Percentiles rank a stretch among this genome's conserved stretches.
Conservation (phyloP, 164 flowering plant genomes). For the Stephania yunnanensis region DNA sequence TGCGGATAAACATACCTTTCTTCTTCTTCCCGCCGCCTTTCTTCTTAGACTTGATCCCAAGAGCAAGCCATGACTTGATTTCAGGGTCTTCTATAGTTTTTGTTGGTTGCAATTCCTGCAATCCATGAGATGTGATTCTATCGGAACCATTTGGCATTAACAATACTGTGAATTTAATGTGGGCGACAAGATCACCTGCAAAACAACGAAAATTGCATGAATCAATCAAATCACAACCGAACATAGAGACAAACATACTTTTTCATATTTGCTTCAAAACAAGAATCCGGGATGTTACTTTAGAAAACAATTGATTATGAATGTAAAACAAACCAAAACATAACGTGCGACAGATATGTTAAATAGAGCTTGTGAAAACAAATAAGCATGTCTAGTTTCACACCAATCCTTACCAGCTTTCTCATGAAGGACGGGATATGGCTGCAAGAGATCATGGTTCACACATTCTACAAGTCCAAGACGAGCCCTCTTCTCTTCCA, state of each 20-base stretch:
- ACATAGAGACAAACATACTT: not conserved
- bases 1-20: no score
- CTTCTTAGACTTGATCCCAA: no score
- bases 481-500: constrained; percentile 93
- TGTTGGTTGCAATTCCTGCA: no score
- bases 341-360: no score
- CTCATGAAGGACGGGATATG: constrained; percentile 96
- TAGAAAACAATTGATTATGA: no score
- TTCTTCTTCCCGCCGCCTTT: no score
- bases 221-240: not conserved
- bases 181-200: constrained; percentile 88
- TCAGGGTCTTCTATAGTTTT: no score
- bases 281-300: no score
- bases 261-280: not conserved
- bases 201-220: not conserved
- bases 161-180: constrained; percentile 89
- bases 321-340: no score
- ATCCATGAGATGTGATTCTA: constrained; percentile 68
- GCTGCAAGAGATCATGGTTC: constrained; percentile 89
- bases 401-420: constrained; percentile 59
- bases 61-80: no score
- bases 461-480: constrained; percentile 92
- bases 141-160: constrained; percentile 98
- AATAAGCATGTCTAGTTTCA: not conserved
- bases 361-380: no score